These are phyloP conservation scores for Talaromyces rugulosus DNA, from an alignment of 2,329 filamentous ascomycete genomes.

Conservation along the genomic window DNA sequence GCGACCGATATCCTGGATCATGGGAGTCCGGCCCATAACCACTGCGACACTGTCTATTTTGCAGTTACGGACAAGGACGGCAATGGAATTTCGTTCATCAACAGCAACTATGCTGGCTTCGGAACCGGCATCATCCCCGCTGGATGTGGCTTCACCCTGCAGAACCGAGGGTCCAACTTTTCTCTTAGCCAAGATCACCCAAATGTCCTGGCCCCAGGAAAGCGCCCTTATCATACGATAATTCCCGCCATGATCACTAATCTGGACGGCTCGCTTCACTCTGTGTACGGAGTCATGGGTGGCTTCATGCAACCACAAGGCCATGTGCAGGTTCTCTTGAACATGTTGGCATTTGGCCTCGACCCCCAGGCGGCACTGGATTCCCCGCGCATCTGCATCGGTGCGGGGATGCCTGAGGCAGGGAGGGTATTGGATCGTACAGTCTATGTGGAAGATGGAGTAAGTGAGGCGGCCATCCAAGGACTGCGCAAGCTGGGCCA, in stretches of 20 bases:
- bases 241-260: constrained; percentile 91
- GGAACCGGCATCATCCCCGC: constrained; percentile 80
- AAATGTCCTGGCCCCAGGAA: constrained; percentile 73
- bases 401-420: constrained; percentile 63
- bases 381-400: constrained; percentile 85
- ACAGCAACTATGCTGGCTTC: constrained; percentile 84
- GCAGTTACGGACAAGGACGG: constrained; percentile 74
- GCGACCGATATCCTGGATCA: constrained; percentile 56
- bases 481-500: constrained; percentile 70
- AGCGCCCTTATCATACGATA: constrained; percentile 95
- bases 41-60: constrained; percentile 94
- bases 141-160: constrained; percentile 86
- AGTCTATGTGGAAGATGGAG: constrained; percentile 80
- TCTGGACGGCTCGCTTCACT: constrained; percentile 70
- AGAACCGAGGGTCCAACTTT: constrained; percentile 91
- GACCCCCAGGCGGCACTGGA: constrained; percentile 87
- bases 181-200: constrained; percentile 65
- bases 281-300: constrained; percentile 93
- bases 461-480: constrained; percentile 62
- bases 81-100: constrained; percentile 95
- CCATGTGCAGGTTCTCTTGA: constrained; percentile 87
- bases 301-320: constrained; percentile 98
- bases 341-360: constrained; percentile 76
- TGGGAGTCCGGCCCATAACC: constrained; percentile 78
- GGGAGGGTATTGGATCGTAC: constrained; percentile 57